Conservation (phyloP, 2,329 filamentous ascomycete genomes). For the Talaromyces sp. region DNA sequence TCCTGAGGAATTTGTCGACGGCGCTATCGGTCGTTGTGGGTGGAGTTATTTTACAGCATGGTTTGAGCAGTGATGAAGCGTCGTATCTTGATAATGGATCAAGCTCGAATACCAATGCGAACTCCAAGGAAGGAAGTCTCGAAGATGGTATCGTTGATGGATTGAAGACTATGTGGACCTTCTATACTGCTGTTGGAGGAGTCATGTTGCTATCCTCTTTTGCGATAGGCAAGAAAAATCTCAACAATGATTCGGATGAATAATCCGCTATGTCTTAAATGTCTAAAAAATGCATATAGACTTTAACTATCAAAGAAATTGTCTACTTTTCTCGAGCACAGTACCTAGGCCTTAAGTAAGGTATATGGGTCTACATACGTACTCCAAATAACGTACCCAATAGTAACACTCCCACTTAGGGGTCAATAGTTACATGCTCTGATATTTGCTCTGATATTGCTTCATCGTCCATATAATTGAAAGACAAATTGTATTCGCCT, state of each 20-base stretch:
- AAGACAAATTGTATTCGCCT: too few relatives aligned
- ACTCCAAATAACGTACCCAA: too few relatives aligned
- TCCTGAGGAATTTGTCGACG: constrained; percentile 54
- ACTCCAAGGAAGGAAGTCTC: background rate
- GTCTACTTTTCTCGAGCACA: too few relatives aligned
- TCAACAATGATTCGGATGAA: background rate
- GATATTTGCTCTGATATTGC: too few relatives aligned
- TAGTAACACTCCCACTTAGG: too few relatives aligned
- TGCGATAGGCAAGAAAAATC: constrained; percentile 1
- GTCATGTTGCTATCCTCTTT: constrained; percentile 10
- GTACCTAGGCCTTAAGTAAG: too few relatives aligned
- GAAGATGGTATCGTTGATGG: background rate
- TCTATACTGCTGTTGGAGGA: constrained; percentile 5
- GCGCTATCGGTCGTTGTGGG: constrained; percentile 56
- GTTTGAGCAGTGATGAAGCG: constrained; percentile 22
- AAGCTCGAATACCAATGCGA: background rate
- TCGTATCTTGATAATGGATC: background rate
- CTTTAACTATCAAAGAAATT: background rate
- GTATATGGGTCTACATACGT: too few relatives aligned
- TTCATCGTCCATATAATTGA: too few relatives aligned
- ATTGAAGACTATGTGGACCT: constrained; percentile 8
- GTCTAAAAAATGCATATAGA: background rate
- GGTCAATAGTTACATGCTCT: too few relatives aligned
- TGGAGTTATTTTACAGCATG: constrained; percentile 46
- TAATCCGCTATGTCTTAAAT: background rate